Conservation (phyloP, 148 eudicot genomes). For the Arctostaphylos glauca region DNA sequence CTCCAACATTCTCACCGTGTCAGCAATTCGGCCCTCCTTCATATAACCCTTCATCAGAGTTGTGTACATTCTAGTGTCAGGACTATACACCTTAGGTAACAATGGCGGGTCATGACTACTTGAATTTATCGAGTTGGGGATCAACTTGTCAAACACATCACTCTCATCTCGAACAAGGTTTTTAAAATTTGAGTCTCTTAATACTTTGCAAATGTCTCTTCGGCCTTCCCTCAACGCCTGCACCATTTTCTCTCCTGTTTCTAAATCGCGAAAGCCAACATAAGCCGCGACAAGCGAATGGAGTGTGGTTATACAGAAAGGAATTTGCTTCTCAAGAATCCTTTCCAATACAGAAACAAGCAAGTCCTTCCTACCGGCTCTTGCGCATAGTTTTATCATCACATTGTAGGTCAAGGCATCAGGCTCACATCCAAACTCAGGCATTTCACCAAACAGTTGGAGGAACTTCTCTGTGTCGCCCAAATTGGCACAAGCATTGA, state of each 20-base stretch:
- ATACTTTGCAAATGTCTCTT: conserved; percentile 59
- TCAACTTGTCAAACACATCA: conserved; percentile 51
- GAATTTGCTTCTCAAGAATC: conserved; percentile 54
- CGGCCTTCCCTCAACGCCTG: conserved; percentile 93
- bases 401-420: conserved; percentile 88
- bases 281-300: conserved; percentile 94
- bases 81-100: conserved; percentile 47
- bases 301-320: conserved; percentile 73
- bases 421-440: conserved; percentile 52
- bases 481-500: conserved; percentile 84
- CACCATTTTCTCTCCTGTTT: conserved; percentile 65
- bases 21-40: conserved; percentile 76
- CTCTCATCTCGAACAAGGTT: conserved; percentile 12
- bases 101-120: conserved; percentile 49
- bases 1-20: conserved; percentile 78
- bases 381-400: conserved; percentile 77
- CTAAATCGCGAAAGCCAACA: conserved; percentile 83
- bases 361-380: conserved; percentile 73
- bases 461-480: conserved; percentile 56
- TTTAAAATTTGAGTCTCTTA: conserved; percentile 39
- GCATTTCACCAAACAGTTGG: conserved; percentile 78
- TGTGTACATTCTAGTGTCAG: conserved; percentile 80
- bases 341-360: conserved; percentile 66
- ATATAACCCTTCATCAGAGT: conserved; percentile 97
- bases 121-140: conserved; percentile 38